Percentiles rank a stretch among this genome's conserved stretches.
Evolutionary conservation across 345 rosid genomes (phyloP).

Genomic region (Hypericum androsaemum): DNA sequence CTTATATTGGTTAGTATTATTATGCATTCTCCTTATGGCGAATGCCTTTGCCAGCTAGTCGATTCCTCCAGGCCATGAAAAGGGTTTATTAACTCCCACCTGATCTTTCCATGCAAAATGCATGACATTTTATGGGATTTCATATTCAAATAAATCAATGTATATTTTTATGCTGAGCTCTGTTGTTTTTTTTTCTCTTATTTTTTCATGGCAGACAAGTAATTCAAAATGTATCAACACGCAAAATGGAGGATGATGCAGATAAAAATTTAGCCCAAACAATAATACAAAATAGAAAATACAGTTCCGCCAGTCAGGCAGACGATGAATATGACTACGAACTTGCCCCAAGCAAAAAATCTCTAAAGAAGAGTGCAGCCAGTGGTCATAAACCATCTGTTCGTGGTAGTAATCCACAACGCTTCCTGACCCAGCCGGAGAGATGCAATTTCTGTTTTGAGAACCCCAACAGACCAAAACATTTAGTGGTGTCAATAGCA

Average conservation of each 20-base stretch:
- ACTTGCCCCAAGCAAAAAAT: slow-evolving; percentile 54
- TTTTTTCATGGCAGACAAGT: slow-evolving; percentile 29
- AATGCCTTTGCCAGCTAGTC: too few relatives aligned
- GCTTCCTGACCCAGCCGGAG: slow-evolving; percentile 81
- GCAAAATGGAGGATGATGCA: slow-evolving; percentile 54
- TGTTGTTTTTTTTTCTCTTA: not conserved
- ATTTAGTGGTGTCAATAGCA: slow-evolving; percentile 78
- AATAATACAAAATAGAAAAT: slow-evolving; percentile 62
- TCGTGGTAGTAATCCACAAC: slow-evolving; percentile 33
- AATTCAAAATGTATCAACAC: slow-evolving; percentile 30
- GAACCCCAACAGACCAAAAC: slow-evolving; percentile 78
- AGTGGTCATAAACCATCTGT: slow-evolving; percentile 29
- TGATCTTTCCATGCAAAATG: not conserved
- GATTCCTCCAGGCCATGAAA: too few relatives aligned
- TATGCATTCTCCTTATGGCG: too few relatives aligned
- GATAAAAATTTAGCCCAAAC: slow-evolving; percentile 67
- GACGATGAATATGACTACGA: slow-evolving; percentile 95
- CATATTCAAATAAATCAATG: not conserved
- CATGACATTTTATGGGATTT: not conserved
- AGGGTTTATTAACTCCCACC: too few relatives aligned
- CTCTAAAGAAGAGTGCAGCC: slow-evolving; percentile 32
- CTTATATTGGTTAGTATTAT: too few relatives aligned
- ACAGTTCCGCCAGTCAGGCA: slow-evolving; percentile 56
- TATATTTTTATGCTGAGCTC: not conserved
- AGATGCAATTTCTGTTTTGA: slow-evolving; percentile 86